Conservation (phyloP, 192 early-diverging fungal genomes). For the Mortierella antarctica region DNA sequence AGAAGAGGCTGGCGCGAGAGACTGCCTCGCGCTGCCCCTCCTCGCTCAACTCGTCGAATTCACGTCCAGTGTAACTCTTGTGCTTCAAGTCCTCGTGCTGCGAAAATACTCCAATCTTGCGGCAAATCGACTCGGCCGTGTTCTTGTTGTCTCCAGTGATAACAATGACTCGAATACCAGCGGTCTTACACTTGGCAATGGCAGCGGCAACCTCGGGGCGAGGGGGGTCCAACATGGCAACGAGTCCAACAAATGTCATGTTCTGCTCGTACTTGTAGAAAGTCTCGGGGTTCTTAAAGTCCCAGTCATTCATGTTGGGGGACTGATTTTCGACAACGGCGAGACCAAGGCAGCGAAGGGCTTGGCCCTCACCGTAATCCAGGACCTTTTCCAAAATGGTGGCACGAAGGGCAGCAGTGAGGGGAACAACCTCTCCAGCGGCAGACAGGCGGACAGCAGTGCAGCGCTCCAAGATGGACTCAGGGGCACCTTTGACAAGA, state of each 20-base stretch:
- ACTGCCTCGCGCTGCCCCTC: slow-evolving; percentile 80
- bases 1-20: slow-evolving; percentile 84
- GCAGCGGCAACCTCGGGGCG: slow-evolving; percentile 88
- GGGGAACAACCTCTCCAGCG: slow-evolving; percentile 59
- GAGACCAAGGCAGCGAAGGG: slow-evolving; percentile 91
- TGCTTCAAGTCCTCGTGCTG: slow-evolving; percentile 70
- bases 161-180: slow-evolving; percentile 98
- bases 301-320: slow-evolving; percentile 37
- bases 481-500: slow-evolving; percentile 96
- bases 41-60: slow-evolving; percentile 89
- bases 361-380: slow-evolving; percentile 78
- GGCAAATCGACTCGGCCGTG: slow-evolving; percentile 96
- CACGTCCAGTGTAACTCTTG: slow-evolving; percentile 89
- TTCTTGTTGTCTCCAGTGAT: slow-evolving; percentile 99
- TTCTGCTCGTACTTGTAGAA: slow-evolving; percentile 82
- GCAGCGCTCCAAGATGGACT: slow-evolving; percentile 92
- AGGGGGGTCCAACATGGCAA: slow-evolving; percentile 98
- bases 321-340: slow-evolving; percentile 85
- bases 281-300: slow-evolving; percentile 69
- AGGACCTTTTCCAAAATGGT: slow-evolving; percentile 72
- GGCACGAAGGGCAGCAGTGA: slow-evolving; percentile 73
- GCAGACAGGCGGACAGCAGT: slow-evolving; percentile 63
- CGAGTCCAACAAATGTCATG: slow-evolving; percentile 95
- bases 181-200: slow-evolving; percentile 88
- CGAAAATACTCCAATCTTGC: slow-evolving; percentile 92